Evolutionary conservation across 2,329 filamentous ascomycete species (phyloP).

Genomic region (Hymenoscyphus repandus): DNA sequence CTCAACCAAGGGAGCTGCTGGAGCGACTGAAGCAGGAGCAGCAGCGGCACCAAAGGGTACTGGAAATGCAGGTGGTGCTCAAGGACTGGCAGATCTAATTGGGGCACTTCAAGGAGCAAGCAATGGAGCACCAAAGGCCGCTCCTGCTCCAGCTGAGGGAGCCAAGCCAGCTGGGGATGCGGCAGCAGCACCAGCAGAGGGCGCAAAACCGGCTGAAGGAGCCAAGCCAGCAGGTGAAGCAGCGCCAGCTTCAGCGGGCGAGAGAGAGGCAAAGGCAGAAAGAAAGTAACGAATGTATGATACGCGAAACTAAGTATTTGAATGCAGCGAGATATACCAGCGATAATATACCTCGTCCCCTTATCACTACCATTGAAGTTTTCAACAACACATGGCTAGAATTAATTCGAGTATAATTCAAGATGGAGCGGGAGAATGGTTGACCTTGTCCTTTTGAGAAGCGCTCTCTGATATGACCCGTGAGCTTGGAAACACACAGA

Average conservation of each 20-base stretch:
- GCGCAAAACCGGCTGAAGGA: neutral
- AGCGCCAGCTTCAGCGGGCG: neutral
- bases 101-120: conserved; percentile 1
- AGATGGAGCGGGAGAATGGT: too few species aligned
- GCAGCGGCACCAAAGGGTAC: neutral
- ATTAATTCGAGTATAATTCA: too few species aligned
- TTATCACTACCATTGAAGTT: too few species aligned
- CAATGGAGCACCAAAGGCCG: neutral
- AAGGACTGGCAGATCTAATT: conserved; percentile 7
- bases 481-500: too few species aligned
- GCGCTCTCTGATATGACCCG: too few species aligned
- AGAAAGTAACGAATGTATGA: neutral
- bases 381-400: too few species aligned
- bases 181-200: neutral
- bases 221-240: neutral
- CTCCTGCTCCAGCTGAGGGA: neutral
- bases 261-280: neutral
- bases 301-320: neutral
- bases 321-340: neutral
- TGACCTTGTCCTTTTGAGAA: too few species aligned
- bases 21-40: neutral
- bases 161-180: neutral
- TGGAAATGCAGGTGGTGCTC: neutral
- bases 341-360: too few species aligned
- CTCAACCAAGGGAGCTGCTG: neutral